Evolutionary conservation across 73 alveolate species (phyloP).

Genomic region (Paramecium sonneborni): DNA sequence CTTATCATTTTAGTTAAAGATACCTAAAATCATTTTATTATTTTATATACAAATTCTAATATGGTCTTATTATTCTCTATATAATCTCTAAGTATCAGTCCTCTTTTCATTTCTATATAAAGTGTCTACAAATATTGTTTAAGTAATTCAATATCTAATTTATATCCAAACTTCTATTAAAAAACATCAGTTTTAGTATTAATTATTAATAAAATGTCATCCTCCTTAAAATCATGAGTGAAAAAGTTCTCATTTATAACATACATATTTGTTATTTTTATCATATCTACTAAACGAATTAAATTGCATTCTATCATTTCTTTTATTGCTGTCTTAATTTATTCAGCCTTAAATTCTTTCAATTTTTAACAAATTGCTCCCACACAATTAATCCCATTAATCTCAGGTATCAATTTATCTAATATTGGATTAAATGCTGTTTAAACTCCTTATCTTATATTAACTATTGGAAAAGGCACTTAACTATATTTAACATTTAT

Average conservation of each 20-base stretch:
- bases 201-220: not conserved
- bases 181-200: not conserved
- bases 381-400: slow-evolving; percentile 43
- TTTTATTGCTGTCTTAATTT: not conserved
- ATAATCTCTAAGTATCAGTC: slow-evolving; percentile 15
- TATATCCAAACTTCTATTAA: not conserved
- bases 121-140: not conserved
- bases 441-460: not conserved
- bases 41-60: not conserved
- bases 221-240: not conserved
- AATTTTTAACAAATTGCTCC: slow-evolving; percentile 29
- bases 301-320: slow-evolving; percentile 19
- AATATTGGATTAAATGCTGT: slow-evolving; percentile 17
- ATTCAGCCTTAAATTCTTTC: not conserved
- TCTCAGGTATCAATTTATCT: slow-evolving; percentile 25
- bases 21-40: not conserved
- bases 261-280: not conserved
- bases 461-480: slow-evolving; percentile 18
- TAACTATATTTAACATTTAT: not conserved
- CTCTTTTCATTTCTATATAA: slow-evolving; percentile 24
- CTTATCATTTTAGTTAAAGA: slow-evolving; percentile 16
- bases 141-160: not conserved
- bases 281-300: slow-evolving; percentile 17
- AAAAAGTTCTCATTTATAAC: not conserved
- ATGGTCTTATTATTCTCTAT: not conserved